Evolutionary conservation across 257 asterid species (phyloP).

Genomic region (Thymus quinquecostatus): DNA sequence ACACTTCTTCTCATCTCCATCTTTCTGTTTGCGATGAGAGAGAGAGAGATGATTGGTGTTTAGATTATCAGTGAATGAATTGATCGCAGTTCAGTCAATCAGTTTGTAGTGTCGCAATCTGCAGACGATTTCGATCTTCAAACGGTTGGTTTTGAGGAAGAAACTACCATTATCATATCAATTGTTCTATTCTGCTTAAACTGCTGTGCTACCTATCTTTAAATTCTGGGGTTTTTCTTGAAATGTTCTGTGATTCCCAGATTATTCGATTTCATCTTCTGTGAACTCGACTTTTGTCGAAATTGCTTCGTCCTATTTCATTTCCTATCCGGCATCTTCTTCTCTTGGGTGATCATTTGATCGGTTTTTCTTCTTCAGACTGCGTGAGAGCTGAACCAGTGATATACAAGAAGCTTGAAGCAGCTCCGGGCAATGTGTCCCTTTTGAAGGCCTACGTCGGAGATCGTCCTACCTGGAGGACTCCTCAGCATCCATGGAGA

Average conservation of each 20-base stretch:
- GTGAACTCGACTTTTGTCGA: neutral
- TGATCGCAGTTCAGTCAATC: neutral
- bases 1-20: neutral
- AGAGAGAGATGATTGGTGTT: slow-evolving; percentile 4
- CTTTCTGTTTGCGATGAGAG: neutral
- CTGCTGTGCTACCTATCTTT: neutral
- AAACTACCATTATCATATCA: too few species aligned
- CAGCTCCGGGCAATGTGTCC: slow-evolving; percentile 58
- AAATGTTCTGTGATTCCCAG: neutral
- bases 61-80: neutral
- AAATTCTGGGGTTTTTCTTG: neutral
- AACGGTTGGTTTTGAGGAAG: neutral
- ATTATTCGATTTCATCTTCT: neutral
- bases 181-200: too few species aligned
- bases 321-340: neutral
- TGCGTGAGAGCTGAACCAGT: slow-evolving; percentile 98
- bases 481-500: slow-evolving; percentile 79
- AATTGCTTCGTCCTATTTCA: neutral
- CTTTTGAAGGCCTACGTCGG: slow-evolving; percentile 92
- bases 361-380: slow-evolving; percentile 43
- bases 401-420: slow-evolving; percentile 82
- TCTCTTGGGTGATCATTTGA: neutral
- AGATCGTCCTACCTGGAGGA: slow-evolving; percentile 91
- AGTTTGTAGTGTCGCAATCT: neutral
- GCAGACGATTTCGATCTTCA: neutral